Base-by-base conservation (phyloP, 1,284 basidiomycete species). In the Polyporus tsugae region DNA sequence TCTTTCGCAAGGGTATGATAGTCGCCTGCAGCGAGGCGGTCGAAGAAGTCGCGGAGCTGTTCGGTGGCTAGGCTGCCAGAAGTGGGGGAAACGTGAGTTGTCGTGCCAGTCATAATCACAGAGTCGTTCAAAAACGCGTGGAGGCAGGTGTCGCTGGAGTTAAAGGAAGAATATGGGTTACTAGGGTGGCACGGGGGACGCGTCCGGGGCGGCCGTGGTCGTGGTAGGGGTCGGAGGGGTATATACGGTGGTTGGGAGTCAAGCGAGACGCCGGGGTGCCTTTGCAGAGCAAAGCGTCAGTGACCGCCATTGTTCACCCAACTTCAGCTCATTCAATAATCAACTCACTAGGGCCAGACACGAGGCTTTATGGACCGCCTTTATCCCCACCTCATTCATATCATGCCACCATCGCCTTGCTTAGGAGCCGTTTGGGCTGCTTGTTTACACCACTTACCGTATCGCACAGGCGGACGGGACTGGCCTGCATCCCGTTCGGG, bases 1-100 rank as follows among this genome's bases (percentile, higher is more conserved):
- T 72, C 71, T 58, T 65, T 68, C 1, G 69, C 65, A 25, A 72
- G 71, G 19, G 25, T 36, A 52, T 69, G 63, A 46, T 70, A 72
- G 63, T 72, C 71, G 33, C 71, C 69, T 62, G 71, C 68, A 55
- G 71, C 69, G n/a, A 72, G 49, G 25, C 71, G 71, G 65, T 70
- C 71, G 49, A 72, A 72, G 71, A 72, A 72, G 41, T 67, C 42
- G 52, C 65, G 71, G 41, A 70, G 55, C 58, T 66, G 64, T 15
- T 55, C 61, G 35, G 25, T 42, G 42, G 55, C 44, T 55, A 72
- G 60, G 57, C 33, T 44, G 38, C 64, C 39, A 2, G 42, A 25
- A n/a, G 58, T 36, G 19, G 55, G 61, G 53, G 62, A 29, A 35
- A 6, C 39, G 7, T 9, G 36, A 4, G 60, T 60, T 41, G 60